A percentile compares a stretch with the other conserved stretches of the same genome.
Evolutionary conservation across 768 basidiomycete species (phyloP).

Genomic region (Mycena belliarum): DNA sequence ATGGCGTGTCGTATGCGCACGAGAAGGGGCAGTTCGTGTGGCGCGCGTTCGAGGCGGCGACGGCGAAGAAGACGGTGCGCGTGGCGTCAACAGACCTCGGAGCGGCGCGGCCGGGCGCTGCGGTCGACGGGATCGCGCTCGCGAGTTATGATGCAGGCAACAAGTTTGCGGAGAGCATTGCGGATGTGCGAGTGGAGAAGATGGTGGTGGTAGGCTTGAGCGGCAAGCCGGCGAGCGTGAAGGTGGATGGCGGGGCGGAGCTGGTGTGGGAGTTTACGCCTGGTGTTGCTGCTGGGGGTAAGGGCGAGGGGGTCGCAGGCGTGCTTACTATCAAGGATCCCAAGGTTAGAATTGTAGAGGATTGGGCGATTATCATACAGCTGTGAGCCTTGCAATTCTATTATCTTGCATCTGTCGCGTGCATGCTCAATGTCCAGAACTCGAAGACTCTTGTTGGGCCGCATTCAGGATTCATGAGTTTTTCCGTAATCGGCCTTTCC

Average conservation of each 20-base stretch:
- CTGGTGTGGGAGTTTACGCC: constrained; percentile 70
- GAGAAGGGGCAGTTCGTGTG: constrained; percentile 79
- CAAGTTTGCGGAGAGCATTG: constrained; percentile 65
- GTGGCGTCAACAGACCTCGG: constrained; percentile 61
- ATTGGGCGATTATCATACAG: constrained; percentile 60
- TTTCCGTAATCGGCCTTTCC: too few relatives aligned
- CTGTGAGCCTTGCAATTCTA: constrained; percentile 17
- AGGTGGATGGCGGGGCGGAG: constrained; percentile 45
- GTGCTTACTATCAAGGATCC: constrained; percentile 79
- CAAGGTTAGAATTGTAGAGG: constrained; percentile 51
- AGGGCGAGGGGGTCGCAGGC: constrained; percentile 66
- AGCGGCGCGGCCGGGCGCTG: constrained; percentile 39
- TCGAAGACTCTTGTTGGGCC: too few relatives aligned
- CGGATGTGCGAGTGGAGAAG: constrained; percentile 77
- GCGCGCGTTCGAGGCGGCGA: constrained; percentile 69
- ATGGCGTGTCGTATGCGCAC: constrained; percentile 83
- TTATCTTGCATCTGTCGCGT: constrained; percentile 3
- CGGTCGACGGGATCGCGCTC: constrained; percentile 54
- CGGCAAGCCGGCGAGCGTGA: constrained; percentile 62
- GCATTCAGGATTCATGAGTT: too few relatives aligned
- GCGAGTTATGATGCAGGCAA: constrained; percentile 57
- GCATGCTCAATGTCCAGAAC: too few relatives aligned
- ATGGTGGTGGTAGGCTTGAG: constrained; percentile 76
- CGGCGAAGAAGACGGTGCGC: constrained; percentile 42
- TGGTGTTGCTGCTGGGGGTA: constrained; percentile 57